Evolutionary conservation across 345 rosid species (phyloP).

Genomic region (Erysimum cheiranthoides): DNA sequence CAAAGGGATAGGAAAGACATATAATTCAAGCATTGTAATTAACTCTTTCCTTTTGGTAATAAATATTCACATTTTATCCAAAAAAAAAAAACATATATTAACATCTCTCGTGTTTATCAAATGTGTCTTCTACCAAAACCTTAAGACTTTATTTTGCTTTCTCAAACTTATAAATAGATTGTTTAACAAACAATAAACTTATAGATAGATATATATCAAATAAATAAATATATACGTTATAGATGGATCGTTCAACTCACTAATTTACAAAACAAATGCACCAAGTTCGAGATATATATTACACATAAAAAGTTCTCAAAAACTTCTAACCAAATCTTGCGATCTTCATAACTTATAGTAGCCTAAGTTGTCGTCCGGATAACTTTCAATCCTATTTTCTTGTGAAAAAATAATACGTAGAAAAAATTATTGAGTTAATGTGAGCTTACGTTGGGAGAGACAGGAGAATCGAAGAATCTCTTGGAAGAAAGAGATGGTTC

Average conservation of each 20-base stretch:
- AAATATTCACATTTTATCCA: no score
- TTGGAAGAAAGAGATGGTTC: slow-evolving; percentile 52
- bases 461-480: slow-evolving; percentile 54
- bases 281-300: slow-evolving; percentile 15
- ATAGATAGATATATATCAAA: neutral
- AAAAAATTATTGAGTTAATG: neutral
- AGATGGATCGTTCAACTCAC: neutral
- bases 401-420: neutral
- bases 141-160: neutral
- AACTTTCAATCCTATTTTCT: slow-evolving; percentile 5
- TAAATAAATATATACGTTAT: neutral
- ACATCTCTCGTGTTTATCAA: slow-evolving; percentile 17
- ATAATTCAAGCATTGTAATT: no score
- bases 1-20: neutral
- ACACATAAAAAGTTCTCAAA: neutral
- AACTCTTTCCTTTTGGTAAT: no score
- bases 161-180: neutral
- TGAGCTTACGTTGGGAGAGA: slow-evolving; percentile 67
- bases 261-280: slow-evolving; percentile 6
- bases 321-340: slow-evolving; percentile 21
- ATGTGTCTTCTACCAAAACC: neutral
- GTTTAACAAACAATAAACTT: neutral
- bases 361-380: neutral
- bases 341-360: neutral
- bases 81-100: no score